These are phyloP conservation scores for Smallanthus sonchifolius DNA, from an alignment of 129 eudicot genomes.

Conservation along the genomic window DNA sequence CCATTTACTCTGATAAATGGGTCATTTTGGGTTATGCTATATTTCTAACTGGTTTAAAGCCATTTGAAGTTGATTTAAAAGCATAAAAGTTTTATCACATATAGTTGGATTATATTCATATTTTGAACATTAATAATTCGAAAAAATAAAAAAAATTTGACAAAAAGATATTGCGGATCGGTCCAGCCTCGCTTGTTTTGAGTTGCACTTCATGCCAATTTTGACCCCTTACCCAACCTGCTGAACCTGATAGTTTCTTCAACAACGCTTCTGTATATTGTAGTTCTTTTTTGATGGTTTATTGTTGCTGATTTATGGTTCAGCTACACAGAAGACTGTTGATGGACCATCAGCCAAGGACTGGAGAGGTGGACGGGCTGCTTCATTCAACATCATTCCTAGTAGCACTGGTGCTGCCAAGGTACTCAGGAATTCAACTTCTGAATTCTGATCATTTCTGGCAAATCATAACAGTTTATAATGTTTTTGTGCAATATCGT, in stretches of 20 bases:
- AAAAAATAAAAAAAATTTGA: not conserved
- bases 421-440: conserved; percentile 21
- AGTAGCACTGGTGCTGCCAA: conserved; percentile 78
- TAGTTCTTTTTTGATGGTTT: not conserved
- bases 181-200: not conserved
- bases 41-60: not conserved
- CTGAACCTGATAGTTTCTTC: not conserved
- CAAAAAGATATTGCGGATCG: not conserved
- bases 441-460: not conserved
- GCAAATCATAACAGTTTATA: not conserved
- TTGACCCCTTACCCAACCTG: not conserved
- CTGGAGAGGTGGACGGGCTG: conserved; percentile 78
- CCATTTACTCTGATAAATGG: not conserved
- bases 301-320: not conserved
- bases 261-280: not conserved
- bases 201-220: not conserved
- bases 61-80: not conserved
- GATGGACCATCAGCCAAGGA: conserved; percentile 68
- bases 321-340: conserved; percentile 71
- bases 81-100: not conserved
- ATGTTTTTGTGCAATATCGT: not conserved
- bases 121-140: not conserved
- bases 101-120: not conserved
- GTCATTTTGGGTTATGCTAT: not conserved
- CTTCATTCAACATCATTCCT: conserved; percentile 69